Evolutionary conservation across 441 rosid species (phyloP).

Genomic region (Biscutella laevigata): DNA sequence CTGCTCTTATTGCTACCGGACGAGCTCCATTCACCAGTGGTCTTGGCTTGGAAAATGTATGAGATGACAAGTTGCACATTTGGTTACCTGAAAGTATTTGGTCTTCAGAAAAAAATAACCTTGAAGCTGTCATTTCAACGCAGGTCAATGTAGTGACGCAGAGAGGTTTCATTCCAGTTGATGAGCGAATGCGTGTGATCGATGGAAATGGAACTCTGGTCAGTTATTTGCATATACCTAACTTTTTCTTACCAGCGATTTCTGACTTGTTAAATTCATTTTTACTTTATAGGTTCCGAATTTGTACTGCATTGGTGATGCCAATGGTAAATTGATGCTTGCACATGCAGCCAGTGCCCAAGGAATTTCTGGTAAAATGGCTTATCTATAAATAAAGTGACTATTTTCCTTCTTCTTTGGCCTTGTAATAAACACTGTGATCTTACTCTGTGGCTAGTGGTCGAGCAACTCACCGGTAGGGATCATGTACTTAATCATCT

Average conservation of each 20-base stretch:
- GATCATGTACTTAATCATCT: constrained; percentile 89
- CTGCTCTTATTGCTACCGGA: constrained; percentile 95
- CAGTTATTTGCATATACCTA: not conserved
- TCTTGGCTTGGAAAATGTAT: constrained; percentile 89
- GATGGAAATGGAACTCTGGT: constrained; percentile 83
- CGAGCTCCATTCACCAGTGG: constrained; percentile 92
- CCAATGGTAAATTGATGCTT: constrained; percentile 97
- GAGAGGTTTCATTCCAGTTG: constrained; percentile 87
- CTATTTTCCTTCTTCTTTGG: not conserved
- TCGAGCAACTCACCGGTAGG: constrained; percentile 84
- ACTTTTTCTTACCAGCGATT: not conserved
- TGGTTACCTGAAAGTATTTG: constrained; percentile 5
- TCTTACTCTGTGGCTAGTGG: constrained; percentile 38
- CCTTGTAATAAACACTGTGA: constrained; percentile 6
- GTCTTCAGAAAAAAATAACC: constrained; percentile 9
- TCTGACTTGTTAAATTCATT: too few relatives aligned
- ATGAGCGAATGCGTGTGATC: constrained; percentile 77
- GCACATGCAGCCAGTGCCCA: constrained; percentile 99
- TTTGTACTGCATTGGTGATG: constrained; percentile 86
- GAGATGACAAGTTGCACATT: constrained; percentile 7
- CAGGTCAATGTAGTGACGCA: constrained; percentile 85
- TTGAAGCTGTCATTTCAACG: not conserved
- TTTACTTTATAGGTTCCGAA: constrained; percentile 52
- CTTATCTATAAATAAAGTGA: not conserved
- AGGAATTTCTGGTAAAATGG: constrained; percentile 81